Evolutionary conservation across 2,329 filamentous ascomycete genomes (phyloP).

Genomic region (Alternaria sp.): DNA sequence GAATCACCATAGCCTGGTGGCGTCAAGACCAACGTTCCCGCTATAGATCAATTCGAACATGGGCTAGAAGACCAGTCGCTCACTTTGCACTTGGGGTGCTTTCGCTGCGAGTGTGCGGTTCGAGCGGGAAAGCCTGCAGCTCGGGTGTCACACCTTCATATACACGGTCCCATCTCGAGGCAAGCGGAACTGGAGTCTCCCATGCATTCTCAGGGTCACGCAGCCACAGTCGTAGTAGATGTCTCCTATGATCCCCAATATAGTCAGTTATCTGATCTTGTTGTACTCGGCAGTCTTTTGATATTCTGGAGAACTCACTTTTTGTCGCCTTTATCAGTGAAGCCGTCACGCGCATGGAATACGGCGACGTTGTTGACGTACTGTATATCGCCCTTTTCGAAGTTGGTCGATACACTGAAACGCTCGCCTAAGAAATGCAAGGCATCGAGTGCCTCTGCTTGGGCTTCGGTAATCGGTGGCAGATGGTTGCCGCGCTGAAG

Average conservation of each 20-base stretch:
- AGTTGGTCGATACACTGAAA: constrained; percentile 49
- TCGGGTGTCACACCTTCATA: constrained; percentile 63
- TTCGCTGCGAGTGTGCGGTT: constrained; percentile 47
- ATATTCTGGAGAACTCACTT: neutral
- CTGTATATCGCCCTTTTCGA: constrained; percentile 57
- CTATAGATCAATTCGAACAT: neutral
- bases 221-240: constrained; percentile 59
- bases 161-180: constrained; percentile 59
- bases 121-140: constrained; percentile 64
- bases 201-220: constrained; percentile 58
- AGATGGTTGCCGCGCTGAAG: constrained; percentile 63
- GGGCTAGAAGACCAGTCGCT: neutral
- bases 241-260: constrained; percentile 49
- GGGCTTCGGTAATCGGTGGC: constrained; percentile 60
- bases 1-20: neutral
- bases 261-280: constrained; percentile 38
- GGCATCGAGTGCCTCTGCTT: constrained; percentile 57
- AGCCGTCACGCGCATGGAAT: constrained; percentile 60
- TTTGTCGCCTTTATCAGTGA: constrained; percentile 35
- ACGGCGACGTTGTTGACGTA: constrained; percentile 63
- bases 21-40: neutral
- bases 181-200: constrained; percentile 52
- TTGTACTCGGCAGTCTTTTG: neutral
- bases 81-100: constrained; percentile 4
- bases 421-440: constrained; percentile 55